Percentiles rank a stretch among this genome's conserved stretches.
Conservation (phyloP, 495 filamentous ascomycete species). For the Cladorrhinum samala region DNA sequence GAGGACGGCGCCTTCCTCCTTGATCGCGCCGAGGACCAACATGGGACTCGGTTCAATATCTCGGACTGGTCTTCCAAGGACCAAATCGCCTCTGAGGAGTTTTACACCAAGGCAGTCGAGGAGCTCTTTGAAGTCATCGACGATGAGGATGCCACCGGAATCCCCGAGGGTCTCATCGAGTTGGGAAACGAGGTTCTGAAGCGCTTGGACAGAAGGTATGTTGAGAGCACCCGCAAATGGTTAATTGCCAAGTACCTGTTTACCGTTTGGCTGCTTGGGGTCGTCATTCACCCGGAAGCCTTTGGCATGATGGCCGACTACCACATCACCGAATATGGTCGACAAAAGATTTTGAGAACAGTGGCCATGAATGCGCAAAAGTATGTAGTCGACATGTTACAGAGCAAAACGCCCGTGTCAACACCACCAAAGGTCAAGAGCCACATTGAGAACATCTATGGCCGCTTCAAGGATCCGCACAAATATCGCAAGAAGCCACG, state of each 20-base stretch:
- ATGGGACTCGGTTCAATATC: constrained; percentile 59
- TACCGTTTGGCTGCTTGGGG: constrained; percentile 74
- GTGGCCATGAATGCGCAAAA: constrained; percentile 73
- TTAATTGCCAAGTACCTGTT: constrained; percentile 90
- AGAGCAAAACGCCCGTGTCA: constrained; percentile 54
- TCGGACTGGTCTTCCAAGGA: constrained; percentile 59
- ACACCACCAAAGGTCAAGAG: constrained; percentile 60
- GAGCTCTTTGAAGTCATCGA: constrained; percentile 82
- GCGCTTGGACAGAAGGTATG: constrained; percentile 66
- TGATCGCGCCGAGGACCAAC: constrained; percentile 66
- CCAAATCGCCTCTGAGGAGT: constrained; percentile 77
- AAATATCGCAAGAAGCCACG: constrained; percentile 48
- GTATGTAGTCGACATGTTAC: constrained; percentile 57
- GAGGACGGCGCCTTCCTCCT: constrained; percentile 88
- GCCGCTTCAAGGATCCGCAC: constrained; percentile 51
- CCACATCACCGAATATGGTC: constrained; percentile 82
- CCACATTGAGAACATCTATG: constrained; percentile 72
- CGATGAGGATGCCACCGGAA: constrained; percentile 67
- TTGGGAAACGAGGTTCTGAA: constrained; percentile 75
- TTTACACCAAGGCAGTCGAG: constrained; percentile 76
- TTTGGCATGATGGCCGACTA: constrained; percentile 86
- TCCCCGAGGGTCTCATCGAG: constrained; percentile 76
- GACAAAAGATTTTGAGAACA: constrained; percentile 80
- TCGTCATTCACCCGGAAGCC: constrained; percentile 83
- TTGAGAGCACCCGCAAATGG: constrained; percentile 67